Conservation (phyloP, 306 rosid species). For the Cucumis hystrix region DNA sequence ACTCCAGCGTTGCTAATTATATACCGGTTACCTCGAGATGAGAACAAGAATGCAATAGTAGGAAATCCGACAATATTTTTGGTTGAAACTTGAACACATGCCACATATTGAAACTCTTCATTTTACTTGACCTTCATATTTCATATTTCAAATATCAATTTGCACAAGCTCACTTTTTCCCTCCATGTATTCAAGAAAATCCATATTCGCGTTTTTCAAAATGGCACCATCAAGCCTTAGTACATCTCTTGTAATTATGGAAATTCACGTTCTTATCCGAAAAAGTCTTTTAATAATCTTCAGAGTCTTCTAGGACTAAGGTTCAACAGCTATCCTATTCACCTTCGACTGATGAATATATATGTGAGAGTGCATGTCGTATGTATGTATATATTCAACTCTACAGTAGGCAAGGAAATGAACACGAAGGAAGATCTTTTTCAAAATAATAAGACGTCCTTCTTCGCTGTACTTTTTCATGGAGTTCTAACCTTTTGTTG, state of each 20-base stretch:
- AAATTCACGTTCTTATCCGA: neutral
- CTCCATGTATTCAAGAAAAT: neutral
- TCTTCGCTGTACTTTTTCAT: neutral
- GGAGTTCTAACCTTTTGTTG: constrained; percentile 49
- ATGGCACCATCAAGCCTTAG: neutral
- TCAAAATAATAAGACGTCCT: neutral
- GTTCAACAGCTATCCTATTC: neutral
- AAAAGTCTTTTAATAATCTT: neutral
- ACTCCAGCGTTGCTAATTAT: neutral
- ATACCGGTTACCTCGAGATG: neutral
- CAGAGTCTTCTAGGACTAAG: neutral
- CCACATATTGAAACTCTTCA: neutral
- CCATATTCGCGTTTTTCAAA: neutral
- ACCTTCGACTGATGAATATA: neutral
- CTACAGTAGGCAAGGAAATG: neutral
- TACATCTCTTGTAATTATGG: neutral
- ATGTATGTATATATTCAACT: too few species aligned
- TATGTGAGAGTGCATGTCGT: too few species aligned
- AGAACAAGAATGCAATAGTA: neutral
- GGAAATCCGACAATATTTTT: neutral
- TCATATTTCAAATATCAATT: neutral
- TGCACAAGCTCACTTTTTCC: neutral
- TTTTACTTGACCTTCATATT: neutral
- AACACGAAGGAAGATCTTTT: neutral
- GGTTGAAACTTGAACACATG: neutral